These are phyloP conservation scores for Venturia aucupariae DNA, from an alignment of 2,329 filamentous ascomycete species.

Conservation along the genomic window DNA sequence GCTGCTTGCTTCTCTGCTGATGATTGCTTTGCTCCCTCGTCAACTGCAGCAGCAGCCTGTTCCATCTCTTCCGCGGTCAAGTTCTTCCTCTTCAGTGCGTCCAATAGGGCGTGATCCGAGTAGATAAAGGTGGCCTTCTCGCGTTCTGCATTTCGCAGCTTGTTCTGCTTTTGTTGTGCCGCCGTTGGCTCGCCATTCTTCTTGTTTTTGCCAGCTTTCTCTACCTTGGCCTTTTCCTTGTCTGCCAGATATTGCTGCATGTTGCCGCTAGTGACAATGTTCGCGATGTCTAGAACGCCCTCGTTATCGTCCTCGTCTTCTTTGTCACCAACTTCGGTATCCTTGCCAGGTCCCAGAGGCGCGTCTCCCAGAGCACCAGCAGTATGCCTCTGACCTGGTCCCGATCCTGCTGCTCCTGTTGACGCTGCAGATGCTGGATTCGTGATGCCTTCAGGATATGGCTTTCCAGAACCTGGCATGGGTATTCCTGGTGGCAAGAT, in stretches of 20 bases:
- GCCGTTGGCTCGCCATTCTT: constrained; percentile 44
- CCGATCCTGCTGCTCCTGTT: constrained; percentile 42
- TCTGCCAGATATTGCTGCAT: constrained; percentile 74
- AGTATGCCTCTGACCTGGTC: constrained; percentile 31
- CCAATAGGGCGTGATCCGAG: constrained; percentile 53
- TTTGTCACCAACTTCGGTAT: constrained; percentile 46
- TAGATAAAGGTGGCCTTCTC: constrained; percentile 63
- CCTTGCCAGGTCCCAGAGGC: constrained; percentile 45
- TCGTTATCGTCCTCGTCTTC: constrained; percentile 44
- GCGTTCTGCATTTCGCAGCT: constrained; percentile 64
- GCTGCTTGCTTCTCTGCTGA: constrained; percentile 30
- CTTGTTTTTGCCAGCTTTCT: constrained; percentile 51
- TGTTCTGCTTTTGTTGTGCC: constrained; percentile 51
- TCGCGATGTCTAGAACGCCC: constrained; percentile 75
- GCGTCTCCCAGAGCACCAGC: constrained; percentile 34
- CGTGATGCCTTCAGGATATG: constrained; percentile 27
- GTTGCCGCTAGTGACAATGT: constrained; percentile 68
- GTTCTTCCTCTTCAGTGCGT: constrained; percentile 44
- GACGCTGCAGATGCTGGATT: constrained; percentile 50
- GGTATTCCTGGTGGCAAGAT: constrained; percentile 46
- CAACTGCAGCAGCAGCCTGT: constrained; percentile 44
- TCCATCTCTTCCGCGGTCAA: constrained; percentile 37
- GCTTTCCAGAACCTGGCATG: constrained; percentile 41
- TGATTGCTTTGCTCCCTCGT: constrained; percentile 35
- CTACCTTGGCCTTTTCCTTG: constrained; percentile 70